These are phyloP conservation scores for Fonsecaea erecta DNA, from an alignment of 2,329 filamentous ascomycete genomes.

Conservation along the genomic window DNA sequence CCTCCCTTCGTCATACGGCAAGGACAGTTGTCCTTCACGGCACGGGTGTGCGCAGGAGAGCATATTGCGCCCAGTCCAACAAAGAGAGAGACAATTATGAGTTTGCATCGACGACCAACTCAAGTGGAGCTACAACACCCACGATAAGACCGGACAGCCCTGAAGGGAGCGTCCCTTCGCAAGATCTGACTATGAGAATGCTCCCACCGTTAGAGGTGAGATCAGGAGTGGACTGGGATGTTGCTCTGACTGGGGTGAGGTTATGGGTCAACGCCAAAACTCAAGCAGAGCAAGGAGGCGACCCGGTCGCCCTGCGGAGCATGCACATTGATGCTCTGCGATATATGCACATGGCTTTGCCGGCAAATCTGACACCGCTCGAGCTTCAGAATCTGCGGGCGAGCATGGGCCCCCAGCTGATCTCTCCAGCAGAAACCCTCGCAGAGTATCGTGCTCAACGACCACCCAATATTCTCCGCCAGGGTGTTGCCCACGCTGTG, in stretches of 20 bases:
- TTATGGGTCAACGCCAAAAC: slow-evolving; percentile 31
- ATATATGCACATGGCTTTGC: slow-evolving; percentile 34
- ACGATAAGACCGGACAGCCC: slow-evolving; percentile 28
- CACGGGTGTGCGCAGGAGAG: slow-evolving; percentile 14
- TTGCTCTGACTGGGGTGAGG: slow-evolving; percentile 30
- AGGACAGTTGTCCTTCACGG: slow-evolving; percentile 20
- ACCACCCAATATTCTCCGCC: slow-evolving; percentile 23
- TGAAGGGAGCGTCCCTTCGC: slow-evolving; percentile 13
- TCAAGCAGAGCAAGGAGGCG: slow-evolving; percentile 30
- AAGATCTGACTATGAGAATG: slow-evolving; percentile 24
- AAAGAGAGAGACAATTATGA: slow-evolving; percentile 26
- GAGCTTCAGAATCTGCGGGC: slow-evolving; percentile 30
- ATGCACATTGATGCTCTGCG: slow-evolving; percentile 34
- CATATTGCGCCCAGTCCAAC: slow-evolving; percentile 19
- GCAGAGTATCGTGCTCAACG: background rate
- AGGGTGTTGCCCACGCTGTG: slow-evolving; percentile 28
- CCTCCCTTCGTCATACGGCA: slow-evolving; percentile 28
- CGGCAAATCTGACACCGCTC: slow-evolving; percentile 26
- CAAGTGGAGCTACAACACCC: slow-evolving; percentile 26
- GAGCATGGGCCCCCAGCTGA: slow-evolving; percentile 28
- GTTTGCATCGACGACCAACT: slow-evolving; percentile 22
- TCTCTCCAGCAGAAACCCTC: background rate
- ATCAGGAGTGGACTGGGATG: slow-evolving; percentile 33
- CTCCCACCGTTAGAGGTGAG: slow-evolving; percentile 29
- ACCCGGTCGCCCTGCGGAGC: slow-evolving; percentile 27